A percentile compares a stretch with the other conserved stretches of the same genome.
phyloP scores from a whole-genome alignment of 2,329 filamentous ascomycete species.

The Apiospora koreana region DNA sequence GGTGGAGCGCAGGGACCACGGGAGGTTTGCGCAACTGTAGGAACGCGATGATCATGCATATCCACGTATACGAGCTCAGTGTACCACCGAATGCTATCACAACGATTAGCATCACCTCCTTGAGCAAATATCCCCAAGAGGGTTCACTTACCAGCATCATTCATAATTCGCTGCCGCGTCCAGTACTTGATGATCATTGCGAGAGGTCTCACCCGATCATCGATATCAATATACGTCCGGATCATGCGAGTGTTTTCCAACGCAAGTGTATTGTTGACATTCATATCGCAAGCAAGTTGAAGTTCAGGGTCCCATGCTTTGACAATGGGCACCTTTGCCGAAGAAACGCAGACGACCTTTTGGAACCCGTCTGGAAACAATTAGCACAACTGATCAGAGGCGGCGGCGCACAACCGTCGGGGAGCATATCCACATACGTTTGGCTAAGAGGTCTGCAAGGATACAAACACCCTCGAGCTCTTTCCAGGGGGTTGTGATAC shows the following conservation, averaged over 20 bases:
- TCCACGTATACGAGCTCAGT: slow-evolving; percentile 98
- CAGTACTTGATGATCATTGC: slow-evolving; percentile 98
- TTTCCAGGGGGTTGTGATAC: slow-evolving; percentile 89
- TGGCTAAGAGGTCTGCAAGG: slow-evolving; percentile 82
- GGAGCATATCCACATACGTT: slow-evolving; percentile 60
- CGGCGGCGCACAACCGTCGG: not conserved
- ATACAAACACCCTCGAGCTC: slow-evolving; percentile 87
- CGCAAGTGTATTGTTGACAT: slow-evolving; percentile 95
- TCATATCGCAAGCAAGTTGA: slow-evolving; percentile 91
- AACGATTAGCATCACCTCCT: not conserved
- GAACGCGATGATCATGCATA: slow-evolving; percentile 96
- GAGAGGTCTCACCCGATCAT: slow-evolving; percentile 84
- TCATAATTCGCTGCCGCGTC: slow-evolving; percentile 89
- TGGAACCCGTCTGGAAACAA: slow-evolving; percentile 81
- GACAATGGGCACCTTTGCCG: slow-evolving; percentile 96
- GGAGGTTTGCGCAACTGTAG: slow-evolving; percentile 84
- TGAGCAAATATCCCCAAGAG: not conserved
- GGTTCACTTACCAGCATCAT: slow-evolving; percentile 80
- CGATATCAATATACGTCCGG: slow-evolving; percentile 91
- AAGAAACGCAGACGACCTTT: slow-evolving; percentile 90
- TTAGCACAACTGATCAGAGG: slow-evolving; percentile 32
- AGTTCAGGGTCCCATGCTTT: slow-evolving; percentile 98
- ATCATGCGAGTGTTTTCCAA: slow-evolving; percentile 98
- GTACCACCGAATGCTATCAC: slow-evolving; percentile 82
- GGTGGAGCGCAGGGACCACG: slow-evolving; percentile 83